phyloP scores from a whole-genome alignment of 768 basidiomycete genomes.

The Lentinus brumalis region DNA sequence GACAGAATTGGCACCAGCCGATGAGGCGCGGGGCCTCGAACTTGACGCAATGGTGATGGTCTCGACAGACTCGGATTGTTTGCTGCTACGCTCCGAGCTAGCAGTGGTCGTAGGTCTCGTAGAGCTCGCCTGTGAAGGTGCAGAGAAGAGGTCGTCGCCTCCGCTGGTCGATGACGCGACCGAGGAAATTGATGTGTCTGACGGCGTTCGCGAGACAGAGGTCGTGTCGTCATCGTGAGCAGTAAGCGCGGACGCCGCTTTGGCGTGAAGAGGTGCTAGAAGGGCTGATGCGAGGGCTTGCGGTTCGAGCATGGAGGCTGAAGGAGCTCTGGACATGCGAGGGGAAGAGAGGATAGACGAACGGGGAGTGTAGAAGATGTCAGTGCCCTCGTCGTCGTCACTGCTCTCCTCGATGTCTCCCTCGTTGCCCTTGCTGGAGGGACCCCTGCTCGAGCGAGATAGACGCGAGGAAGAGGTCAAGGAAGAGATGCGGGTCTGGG shows the following conservation, averaged over 20 bases:
- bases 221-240: slow-evolving; percentile 14
- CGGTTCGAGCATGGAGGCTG: slow-evolving; percentile 30
- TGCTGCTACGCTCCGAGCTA: slow-evolving; percentile 24
- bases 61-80: slow-evolving; percentile 7
- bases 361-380: slow-evolving; percentile 64
- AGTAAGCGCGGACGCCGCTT: slow-evolving; percentile 28
- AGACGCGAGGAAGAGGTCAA: slow-evolving; percentile 11
- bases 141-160: slow-evolving; percentile 38
- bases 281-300: slow-evolving; percentile 31
- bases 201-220: slow-evolving; percentile 36
- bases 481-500: slow-evolving; percentile 9
- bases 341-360: slow-evolving; percentile 47
- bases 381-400: slow-evolving; percentile 40
- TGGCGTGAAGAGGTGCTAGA: slow-evolving; percentile 23
- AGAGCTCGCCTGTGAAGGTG: slow-evolving; percentile 38
- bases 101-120: slow-evolving; percentile 38
- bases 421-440: slow-evolving; percentile 19
- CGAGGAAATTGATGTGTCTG: slow-evolving; percentile 41
- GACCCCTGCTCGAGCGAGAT: slow-evolving; percentile 16
- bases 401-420: slow-evolving; percentile 23
- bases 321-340: slow-evolving; percentile 43
- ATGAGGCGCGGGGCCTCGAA: slow-evolving; percentile 16
- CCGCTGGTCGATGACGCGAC: slow-evolving; percentile 9
- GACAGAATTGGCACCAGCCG: slow-evolving; percentile 9
- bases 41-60: slow-evolving; percentile 27